A percentile compares a stretch with the other conserved stretches of the same genome.
Evolutionary conservation across 257 asterid species (phyloP).

Genomic region (Rubia yunnanensis): DNA sequence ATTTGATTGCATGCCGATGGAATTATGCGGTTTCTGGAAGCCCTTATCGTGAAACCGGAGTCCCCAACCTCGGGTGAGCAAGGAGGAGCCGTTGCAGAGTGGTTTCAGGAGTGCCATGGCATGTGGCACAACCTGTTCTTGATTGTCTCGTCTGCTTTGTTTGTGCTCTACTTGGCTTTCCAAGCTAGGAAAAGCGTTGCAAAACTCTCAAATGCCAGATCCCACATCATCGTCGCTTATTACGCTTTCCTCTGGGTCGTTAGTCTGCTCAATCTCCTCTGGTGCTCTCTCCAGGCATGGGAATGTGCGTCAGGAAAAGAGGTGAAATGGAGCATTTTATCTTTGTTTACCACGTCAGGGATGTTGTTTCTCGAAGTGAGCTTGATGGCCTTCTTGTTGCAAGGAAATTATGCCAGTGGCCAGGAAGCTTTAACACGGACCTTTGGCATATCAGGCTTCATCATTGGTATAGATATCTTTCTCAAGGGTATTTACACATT

Average conservation of each 20-base stretch:
- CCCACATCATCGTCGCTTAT: conserved; percentile 26
- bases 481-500: conserved; percentile 35
- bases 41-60: conserved; percentile 9
- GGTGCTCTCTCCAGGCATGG: conserved; percentile 44
- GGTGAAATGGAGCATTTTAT: conserved; percentile 27
- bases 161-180: conserved; percentile 25
- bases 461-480: conserved; percentile 31
- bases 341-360: conserved; percentile 35
- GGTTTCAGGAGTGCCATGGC: conserved; percentile 31
- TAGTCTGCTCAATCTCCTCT: conserved; percentile 30
- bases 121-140: conserved; percentile 25
- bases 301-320: conserved; percentile 33
- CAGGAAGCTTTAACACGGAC: conserved; percentile 37
- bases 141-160: conserved; percentile 23
- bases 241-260: conserved; percentile 36
- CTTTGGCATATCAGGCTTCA: conserved; percentile 31
- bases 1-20: conserved; percentile 6
- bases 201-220: conserved; percentile 31
- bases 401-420: conserved; percentile 39
- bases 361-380: conserved; percentile 45
- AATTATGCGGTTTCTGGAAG: conserved; percentile 18
- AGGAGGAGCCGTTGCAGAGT: conserved; percentile 13
- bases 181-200: conserved; percentile 31
- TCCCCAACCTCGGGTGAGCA: not conserved
- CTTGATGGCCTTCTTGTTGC: conserved; percentile 37